A percentile compares a stretch with the other conserved stretches of the same genome.
Conservation (phyloP, 1,139 yeast genomes). For the Saccharomyces hybrid region DNA sequence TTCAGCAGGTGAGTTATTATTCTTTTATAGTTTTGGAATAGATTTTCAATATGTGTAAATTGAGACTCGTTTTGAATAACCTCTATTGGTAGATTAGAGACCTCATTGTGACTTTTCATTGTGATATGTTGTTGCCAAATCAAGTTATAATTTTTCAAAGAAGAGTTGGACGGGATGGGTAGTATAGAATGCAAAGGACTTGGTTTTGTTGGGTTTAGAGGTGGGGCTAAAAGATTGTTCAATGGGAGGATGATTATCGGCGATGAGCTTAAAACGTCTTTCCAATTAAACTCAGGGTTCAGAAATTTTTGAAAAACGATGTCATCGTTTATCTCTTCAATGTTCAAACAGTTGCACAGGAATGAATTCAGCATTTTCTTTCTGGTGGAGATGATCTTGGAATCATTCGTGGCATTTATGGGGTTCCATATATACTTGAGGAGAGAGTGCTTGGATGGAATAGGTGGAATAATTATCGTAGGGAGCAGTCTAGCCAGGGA, state of each 20-base stretch:
- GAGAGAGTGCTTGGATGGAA: conserved; percentile 82
- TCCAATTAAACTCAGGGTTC: conserved; percentile 80
- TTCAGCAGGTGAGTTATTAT: conserved; percentile 48
- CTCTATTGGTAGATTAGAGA: conserved; percentile 9
- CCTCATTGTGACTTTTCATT: not conserved
- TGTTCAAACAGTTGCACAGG: conserved; percentile 63
- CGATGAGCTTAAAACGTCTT: conserved; percentile 47
- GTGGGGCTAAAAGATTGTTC: conserved; percentile 50
- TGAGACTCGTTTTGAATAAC: conserved; percentile 28
- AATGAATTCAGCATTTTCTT: conserved; percentile 73
- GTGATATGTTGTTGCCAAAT: not conserved
- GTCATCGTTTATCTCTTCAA: conserved; percentile 43
- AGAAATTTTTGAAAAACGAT: conserved; percentile 68
- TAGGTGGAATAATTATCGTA: conserved; percentile 82
- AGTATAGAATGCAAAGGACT: conserved; percentile 56
- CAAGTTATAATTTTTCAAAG: conserved; percentile 2
- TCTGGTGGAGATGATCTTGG: conserved; percentile 49
- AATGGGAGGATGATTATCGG: conserved; percentile 49
- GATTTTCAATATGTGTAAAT: conserved; percentile 47
- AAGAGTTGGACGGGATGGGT: conserved; percentile 40
- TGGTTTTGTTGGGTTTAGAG: conserved; percentile 46
- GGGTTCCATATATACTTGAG: conserved; percentile 38
- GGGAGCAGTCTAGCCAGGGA: conserved; percentile 69
- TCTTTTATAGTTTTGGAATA: conserved; percentile 53
- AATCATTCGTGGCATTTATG: conserved; percentile 49